Base-by-base conservation (phyloP, 306 rosid genomes). In the Malus sieversii region DNA sequence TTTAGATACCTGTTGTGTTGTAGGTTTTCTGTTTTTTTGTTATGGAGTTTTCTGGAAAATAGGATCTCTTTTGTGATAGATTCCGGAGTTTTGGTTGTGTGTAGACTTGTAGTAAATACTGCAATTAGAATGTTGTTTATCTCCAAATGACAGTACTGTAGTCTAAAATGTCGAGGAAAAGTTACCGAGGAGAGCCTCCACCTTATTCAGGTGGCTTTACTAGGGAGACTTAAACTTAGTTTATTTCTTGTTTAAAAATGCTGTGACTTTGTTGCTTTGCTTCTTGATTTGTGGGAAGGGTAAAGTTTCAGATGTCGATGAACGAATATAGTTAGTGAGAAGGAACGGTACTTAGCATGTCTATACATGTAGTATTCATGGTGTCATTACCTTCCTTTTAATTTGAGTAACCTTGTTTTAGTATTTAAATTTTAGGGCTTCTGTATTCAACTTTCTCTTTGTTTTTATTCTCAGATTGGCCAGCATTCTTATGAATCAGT, bases 401-500 rank as follows among this genome's bases (percentile, higher is more conserved):
- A 71, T 25, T 22, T 46, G 62, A 38, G 27, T 12, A 9, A 53
- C 55, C 38, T 52, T 66, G 55, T 57, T 59, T 27, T 25, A 8
- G 44, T 66, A 5, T 71, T 62, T 75, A 40, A 32, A 38, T 61
- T 38, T 30, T 29, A 76, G 59, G 46, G 29, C 42, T 22, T 19
- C 66, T 13, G 19, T 68, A 32, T 57, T 59, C n/a, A 73, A 4
- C 62, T 68, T 70, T 75, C 12, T 27, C 44, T 25, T 30, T 30
- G 13, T 76, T 22, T 48, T n/a, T 59, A 15, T 68, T 35, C 27
- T 10, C 84, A 77, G 76, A 40, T 18, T 70, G 38, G 27, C 44
- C 55, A 55, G 70, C 57, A n/a, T 82, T 59, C 66, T 68, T 73
- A 63, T 75, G 66, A 71, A 25, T 77, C 29, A 44, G 73, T 75